phyloP scores from a whole-genome alignment of 2,329 filamentous ascomycete species.

The Eurotiales sp. region DNA sequence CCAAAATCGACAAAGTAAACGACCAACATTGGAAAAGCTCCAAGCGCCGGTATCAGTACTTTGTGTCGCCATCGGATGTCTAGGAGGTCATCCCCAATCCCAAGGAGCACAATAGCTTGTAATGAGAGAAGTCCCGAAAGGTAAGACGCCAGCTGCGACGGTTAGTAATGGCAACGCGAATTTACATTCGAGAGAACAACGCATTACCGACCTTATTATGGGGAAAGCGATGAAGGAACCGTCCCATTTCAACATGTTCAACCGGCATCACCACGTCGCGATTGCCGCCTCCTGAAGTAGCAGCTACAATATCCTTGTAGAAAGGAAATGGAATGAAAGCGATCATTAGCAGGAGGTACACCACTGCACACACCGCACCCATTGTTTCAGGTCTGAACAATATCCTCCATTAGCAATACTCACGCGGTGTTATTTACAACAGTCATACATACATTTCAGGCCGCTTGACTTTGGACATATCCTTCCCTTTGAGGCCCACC shows the following conservation, averaged over 20 bases:
- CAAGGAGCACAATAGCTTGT: constrained; percentile 84
- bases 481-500: constrained; percentile 82
- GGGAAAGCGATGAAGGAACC: constrained; percentile 86
- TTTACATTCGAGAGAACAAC: not conserved
- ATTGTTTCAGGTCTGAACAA: constrained; percentile 83
- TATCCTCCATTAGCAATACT: no score
- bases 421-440: not conserved
- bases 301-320: constrained; percentile 95
- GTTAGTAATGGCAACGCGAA: not conserved
- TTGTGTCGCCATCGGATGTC: constrained; percentile 99
- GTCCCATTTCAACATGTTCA: constrained; percentile 72
- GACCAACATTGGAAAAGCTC: constrained; percentile 86
- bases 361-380: constrained; percentile 87
- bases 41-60: constrained; percentile 93
- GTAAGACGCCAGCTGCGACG: constrained; percentile 77
- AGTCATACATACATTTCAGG: constrained; percentile 62
- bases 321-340: constrained; percentile 95
- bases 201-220: constrained; percentile 70
- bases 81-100: constrained; percentile 92
- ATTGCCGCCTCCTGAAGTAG: constrained; percentile 90
- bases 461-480: constrained; percentile 74
- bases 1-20: constrained; percentile 99
- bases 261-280: constrained; percentile 75
- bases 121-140: constrained; percentile 90
- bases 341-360: constrained; percentile 85